phyloP scores from a whole-genome alignment of 495 filamentous ascomycete genomes.

The Amphirosellinia nigrospora region DNA sequence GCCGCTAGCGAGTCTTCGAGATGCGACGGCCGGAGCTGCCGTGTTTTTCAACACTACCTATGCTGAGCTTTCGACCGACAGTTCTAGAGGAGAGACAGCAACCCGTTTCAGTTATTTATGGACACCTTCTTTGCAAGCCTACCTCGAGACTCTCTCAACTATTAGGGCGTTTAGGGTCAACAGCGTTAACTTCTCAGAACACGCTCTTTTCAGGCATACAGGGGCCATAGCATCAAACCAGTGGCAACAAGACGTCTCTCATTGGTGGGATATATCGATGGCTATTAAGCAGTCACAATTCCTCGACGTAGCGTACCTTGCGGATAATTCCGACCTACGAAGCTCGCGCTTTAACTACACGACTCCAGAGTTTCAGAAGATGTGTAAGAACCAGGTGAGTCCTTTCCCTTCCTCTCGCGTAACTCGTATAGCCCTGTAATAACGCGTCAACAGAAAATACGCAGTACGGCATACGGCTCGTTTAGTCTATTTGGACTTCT shows the following conservation, averaged over 20 bases:
- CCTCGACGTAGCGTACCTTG: background rate
- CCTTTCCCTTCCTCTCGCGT: background rate
- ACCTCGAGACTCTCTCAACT: background rate
- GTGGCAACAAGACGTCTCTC: slow-evolving; percentile 26
- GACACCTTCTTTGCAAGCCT: background rate
- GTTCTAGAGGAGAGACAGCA: background rate
- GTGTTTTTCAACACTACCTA: slow-evolving; percentile 7
- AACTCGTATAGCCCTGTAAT: background rate
- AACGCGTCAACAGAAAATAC: slow-evolving; percentile 27
- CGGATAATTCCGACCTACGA: background rate
- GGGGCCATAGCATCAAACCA: slow-evolving; percentile 20
- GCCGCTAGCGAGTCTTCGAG: slow-evolving; percentile 15
- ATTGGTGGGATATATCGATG: slow-evolving; percentile 21
- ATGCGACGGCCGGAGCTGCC: slow-evolving; percentile 10
- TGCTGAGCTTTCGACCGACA: background rate
- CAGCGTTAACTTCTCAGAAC: slow-evolving; percentile 7
- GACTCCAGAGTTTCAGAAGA: background rate
- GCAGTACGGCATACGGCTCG: slow-evolving; percentile 18
- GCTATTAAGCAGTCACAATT: slow-evolving; percentile 8
- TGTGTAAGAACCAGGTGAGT: slow-evolving; percentile 29
- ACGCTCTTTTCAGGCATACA: background rate
- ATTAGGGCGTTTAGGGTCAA: background rate
- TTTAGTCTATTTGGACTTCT: slow-evolving; percentile 31
- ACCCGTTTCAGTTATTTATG: background rate
- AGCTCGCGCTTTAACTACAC: slow-evolving; percentile 3